Conservation (phyloP, 2,329 filamentous ascomycete genomes). For the Fusarium subtropicale region DNA sequence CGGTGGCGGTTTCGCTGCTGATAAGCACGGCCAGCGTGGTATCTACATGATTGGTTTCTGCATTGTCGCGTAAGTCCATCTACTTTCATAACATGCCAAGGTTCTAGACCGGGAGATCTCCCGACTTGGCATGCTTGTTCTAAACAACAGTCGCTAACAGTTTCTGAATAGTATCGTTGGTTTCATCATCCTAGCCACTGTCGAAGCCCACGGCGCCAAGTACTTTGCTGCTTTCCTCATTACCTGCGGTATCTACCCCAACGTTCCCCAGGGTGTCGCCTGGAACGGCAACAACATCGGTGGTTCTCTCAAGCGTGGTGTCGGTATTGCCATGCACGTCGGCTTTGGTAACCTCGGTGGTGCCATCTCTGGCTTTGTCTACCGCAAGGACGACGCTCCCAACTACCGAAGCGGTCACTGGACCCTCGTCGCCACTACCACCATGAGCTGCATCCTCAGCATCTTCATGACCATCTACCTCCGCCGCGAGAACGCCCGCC, state of each 20-base stretch:
- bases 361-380: constrained; percentile 52
- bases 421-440: constrained; percentile 66
- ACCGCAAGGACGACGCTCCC: constrained; percentile 58
- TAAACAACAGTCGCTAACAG: constrained; percentile 26
- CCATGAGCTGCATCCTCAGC: constrained; percentile 63
- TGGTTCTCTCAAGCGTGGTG: constrained; percentile 13
- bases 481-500: constrained; percentile 65
- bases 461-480: constrained; percentile 69
- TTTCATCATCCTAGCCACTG: constrained; percentile 50
- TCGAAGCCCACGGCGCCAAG: constrained; percentile 55
- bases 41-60: constrained; percentile 55
- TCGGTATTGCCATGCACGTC: constrained; percentile 66
- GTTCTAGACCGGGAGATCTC: constrained; percentile 6
- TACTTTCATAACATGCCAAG: constrained; percentile 13
- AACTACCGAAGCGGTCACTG: constrained; percentile 70
- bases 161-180: constrained; percentile 46
- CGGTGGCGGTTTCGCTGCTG: constrained; percentile 58
- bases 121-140: constrained; percentile 20
- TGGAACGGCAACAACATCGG: constrained; percentile 18
- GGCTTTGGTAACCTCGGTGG: constrained; percentile 57
- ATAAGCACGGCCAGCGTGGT: constrained; percentile 52
- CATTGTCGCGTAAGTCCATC: constrained; percentile 49
- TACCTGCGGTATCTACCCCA: constrained; percentile 59
- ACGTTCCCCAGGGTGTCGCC: constrained; percentile 66
- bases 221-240: constrained; percentile 62